phyloP scores from a whole-genome alignment of 331 rosid species.

The Pyracantha coccinea region DNA sequence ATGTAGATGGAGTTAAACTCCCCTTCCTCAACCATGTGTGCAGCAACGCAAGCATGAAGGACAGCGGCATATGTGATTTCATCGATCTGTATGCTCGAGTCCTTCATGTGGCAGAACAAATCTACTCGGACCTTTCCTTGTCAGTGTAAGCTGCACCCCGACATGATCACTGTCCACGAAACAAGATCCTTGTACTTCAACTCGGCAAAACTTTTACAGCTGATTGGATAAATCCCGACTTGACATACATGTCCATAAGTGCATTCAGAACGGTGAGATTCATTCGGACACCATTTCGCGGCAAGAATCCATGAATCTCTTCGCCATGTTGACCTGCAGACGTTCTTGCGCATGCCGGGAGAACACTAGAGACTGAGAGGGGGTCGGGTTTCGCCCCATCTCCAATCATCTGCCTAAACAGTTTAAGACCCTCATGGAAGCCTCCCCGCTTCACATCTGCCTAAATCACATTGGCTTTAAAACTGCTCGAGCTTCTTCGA shows the following conservation, averaged over 20 bases:
- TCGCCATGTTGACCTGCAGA: conserved; percentile 49
- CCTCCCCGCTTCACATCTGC: conserved; percentile 51
- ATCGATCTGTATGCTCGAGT: conserved; percentile 24
- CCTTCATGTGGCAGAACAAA: conserved; percentile 33
- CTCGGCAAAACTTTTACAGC: conserved; percentile 39
- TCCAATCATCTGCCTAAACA: conserved; percentile 46
- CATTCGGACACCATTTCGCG: conserved; percentile 31
- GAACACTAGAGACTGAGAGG: conserved; percentile 39
- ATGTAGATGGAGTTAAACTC: conserved; percentile 31
- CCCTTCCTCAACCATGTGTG: conserved; percentile 51
- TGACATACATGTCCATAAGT: conserved; percentile 57
- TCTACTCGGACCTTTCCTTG: conserved; percentile 45
- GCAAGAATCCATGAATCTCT: conserved; percentile 60
- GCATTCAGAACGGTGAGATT: conserved; percentile 54
- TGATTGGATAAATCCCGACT: conserved; percentile 45
- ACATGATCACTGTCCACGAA: conserved; percentile 59
- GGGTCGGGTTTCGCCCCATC: conserved; percentile 40
- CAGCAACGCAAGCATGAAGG: conserved; percentile 57
- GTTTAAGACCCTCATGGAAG: conserved; percentile 51
- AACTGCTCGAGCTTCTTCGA: conserved; percentile 31
- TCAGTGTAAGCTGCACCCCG: conserved; percentile 59
- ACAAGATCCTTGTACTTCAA: conserved; percentile 36
- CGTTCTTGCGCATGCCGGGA: conserved; percentile 67
- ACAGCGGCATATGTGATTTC: conserved; percentile 35
- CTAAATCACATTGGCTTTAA: conserved; percentile 51